These are phyloP conservation scores for Beta lomatogona DNA, from an alignment of 179 eudicot species.

Conservation along the genomic window DNA sequence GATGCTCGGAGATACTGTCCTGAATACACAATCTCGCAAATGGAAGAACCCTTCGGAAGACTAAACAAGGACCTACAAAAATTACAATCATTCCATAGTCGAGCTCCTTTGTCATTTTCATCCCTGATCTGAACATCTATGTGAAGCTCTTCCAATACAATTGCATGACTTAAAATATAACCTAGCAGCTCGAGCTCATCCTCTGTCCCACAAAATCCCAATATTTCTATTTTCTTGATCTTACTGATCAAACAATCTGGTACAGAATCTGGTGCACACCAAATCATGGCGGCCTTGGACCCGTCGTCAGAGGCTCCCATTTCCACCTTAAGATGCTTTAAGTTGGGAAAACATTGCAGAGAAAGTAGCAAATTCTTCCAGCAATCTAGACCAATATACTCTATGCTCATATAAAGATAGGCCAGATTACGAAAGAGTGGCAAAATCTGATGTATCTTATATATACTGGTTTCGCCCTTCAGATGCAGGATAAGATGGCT, in stretches of 20 bases:
- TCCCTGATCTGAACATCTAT: too few relatives aligned
- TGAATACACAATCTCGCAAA: too few relatives aligned
- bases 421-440: not conserved
- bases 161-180: not conserved
- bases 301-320: not conserved
- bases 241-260: not conserved
- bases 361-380: slow-evolving; percentile 3
- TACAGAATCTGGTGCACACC: not conserved
- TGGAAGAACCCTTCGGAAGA: too few relatives aligned
- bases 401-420: not conserved
- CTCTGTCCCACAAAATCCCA: not conserved
- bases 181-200: not conserved
- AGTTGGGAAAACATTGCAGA: not conserved
- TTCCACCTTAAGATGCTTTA: not conserved
- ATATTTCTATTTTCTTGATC: not conserved
- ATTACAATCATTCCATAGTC: too few relatives aligned
- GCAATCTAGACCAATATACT: not conserved
- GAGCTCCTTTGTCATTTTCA: too few relatives aligned
- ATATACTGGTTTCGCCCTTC: not conserved
- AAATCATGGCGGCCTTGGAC: not conserved
- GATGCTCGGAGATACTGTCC: too few relatives aligned
- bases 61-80: too few relatives aligned
- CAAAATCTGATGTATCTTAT: not conserved
- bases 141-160: too few relatives aligned
- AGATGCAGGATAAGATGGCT: too few relatives aligned